Percentiles rank a stretch among this genome's conserved stretches.
Conservation (phyloP, 495 filamentous ascomycete species). For the Jackrogersella multiformis region DNA sequence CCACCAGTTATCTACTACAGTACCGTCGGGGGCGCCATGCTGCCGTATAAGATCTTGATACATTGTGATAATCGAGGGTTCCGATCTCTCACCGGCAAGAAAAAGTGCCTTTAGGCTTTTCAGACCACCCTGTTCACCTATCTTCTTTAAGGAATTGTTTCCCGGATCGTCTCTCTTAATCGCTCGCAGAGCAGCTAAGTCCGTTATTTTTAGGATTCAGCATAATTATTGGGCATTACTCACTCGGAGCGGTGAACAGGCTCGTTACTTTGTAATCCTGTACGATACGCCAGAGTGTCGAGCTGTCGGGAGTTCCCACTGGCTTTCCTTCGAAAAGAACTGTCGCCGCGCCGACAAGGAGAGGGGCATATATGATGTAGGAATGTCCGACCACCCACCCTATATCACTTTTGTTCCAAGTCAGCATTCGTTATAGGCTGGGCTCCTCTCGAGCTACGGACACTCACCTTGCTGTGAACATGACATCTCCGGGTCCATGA, state of each 20-base stretch:
- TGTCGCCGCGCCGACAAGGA: constrained; percentile 85
- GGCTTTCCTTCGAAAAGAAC: constrained; percentile 94
- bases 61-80: constrained; percentile 82
- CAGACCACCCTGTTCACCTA: constrained; percentile 72
- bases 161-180: constrained; percentile 87
- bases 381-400: constrained; percentile 89
- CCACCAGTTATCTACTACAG: constrained; percentile 96
- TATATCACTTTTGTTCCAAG: constrained; percentile 65
- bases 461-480: constrained; percentile 74
- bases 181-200: constrained; percentile 73
- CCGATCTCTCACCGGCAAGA: constrained; percentile 88
- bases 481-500: constrained; percentile 80
- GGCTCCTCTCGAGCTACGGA: constrained; percentile 22
- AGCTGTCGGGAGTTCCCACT: constrained; percentile 85
- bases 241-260: constrained; percentile 83
- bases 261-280: constrained; percentile 85
- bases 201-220: constrained; percentile 6
- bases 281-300: constrained; percentile 86
- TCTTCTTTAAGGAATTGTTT: constrained; percentile 67
- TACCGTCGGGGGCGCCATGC: constrained; percentile 69
- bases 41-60: constrained; percentile 75
- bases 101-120: constrained; percentile 76
- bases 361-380: constrained; percentile 81
- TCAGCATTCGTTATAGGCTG: constrained; percentile 44
- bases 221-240: constrained; percentile 33